Evolutionary conservation across 73 alveolate species (phyloP), one percentile per base, ranked within the genome.

Genomic region (Chromera velia): DNA sequence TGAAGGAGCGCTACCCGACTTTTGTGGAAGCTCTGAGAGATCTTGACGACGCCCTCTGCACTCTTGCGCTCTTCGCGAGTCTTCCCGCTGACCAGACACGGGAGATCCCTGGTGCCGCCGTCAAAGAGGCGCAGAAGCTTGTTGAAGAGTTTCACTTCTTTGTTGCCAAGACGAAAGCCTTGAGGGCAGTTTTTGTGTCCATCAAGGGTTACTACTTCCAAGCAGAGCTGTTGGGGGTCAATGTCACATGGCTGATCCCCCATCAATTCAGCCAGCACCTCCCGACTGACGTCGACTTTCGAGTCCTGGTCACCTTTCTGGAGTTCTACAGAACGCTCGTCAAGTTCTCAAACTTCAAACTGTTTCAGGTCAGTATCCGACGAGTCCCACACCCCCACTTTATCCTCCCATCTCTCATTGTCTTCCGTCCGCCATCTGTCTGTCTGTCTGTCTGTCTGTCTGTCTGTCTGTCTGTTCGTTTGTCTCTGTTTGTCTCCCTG

Each of bases 1-100:
- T 97, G 48, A 94, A 91, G 74, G 99, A 97, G 82, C 86, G 99
- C 88, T 97, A 96, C 88, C 99, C 99, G 19, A 87, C 96, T 69
- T 96, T 97, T 80, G 87, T 86, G 19, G 99, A 97, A 89, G 99
- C 99, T 28, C 79, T 97, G 71, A 89, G 94, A 65, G 99, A 97
- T 87, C 87, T 97, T 62, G 99, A 95, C 86, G 99, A 97, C 83
- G 99, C 99, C 32, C 90, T 97, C 67, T 93, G 98, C 70, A 85
- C 95, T 76, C 82, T 97, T 83, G 92, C 94, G 65, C 88, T 97
- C 40, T 97, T 93, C 81, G 96, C 98, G 19, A 91, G 88, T 74
- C 89, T 97, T 70, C 99, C 99, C 13, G 93, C 96, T 48, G 97
- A 94, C 81, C 95, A 91, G 77, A 91, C 84, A 68, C 82, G 84